These are phyloP conservation scores for Acmispon strigosus DNA, from an alignment of 306 rosid species.

Conservation along the genomic window DNA sequence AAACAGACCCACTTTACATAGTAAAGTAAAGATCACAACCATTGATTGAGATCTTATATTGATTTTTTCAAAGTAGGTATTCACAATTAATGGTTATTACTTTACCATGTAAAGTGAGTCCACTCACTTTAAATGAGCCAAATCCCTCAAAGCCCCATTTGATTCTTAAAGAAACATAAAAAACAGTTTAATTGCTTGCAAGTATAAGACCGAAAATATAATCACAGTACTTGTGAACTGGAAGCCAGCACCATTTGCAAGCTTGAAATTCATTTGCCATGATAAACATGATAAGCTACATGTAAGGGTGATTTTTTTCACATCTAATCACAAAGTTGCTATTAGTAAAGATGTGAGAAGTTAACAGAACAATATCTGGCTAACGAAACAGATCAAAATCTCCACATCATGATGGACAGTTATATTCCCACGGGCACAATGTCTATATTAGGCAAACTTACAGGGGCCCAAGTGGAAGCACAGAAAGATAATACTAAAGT, in stretches of 20 bases:
- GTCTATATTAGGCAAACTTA: neutral
- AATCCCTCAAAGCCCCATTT: too few species aligned
- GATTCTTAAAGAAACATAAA: too few species aligned
- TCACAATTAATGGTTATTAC: too few species aligned
- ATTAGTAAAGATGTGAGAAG: neutral
- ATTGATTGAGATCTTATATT: too few species aligned
- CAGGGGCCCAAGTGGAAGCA: neutral
- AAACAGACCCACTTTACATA: too few species aligned
- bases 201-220: neutral
- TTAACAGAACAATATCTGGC: neutral
- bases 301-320: neutral
- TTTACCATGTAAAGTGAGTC: too few species aligned
- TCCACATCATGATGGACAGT: neutral
- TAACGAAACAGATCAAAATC: conserved; percentile 1
- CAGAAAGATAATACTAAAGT: neutral
- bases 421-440: neutral
- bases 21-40: too few species aligned
- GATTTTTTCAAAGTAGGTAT: too few species aligned
- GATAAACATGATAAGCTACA: neutral
- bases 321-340: neutral
- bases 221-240: neutral
- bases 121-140: too few species aligned
- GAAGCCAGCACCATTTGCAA: neutral
- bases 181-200: neutral
- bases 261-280: neutral